Conservation (phyloP, 257 asterid genomes). For the Salvia miltiorrhiza region DNA sequence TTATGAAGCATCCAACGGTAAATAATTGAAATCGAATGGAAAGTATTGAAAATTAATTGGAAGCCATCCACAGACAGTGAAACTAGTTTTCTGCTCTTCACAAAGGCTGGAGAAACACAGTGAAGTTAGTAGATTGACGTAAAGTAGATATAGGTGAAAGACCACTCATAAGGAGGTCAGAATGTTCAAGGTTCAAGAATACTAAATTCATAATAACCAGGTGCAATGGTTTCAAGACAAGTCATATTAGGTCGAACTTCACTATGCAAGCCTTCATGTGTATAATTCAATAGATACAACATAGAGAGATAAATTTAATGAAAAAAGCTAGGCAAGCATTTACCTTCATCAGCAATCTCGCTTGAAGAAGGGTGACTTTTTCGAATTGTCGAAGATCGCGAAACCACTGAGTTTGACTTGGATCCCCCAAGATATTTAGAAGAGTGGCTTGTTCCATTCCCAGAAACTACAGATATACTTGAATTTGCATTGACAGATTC, state of each 20-base stretch:
- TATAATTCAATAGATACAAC: slow-evolving; percentile 6
- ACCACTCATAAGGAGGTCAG: background rate
- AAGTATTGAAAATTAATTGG: slow-evolving; percentile 1
- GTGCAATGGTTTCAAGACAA: slow-evolving; percentile 12
- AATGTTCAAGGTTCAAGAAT: background rate
- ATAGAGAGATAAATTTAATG: background rate
- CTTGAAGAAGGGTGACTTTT: slow-evolving; percentile 66
- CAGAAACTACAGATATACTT: slow-evolving; percentile 45
- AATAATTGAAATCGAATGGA: background rate
- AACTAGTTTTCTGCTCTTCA: slow-evolving; percentile 4
- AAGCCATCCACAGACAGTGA: background rate
- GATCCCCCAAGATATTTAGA: slow-evolving; percentile 66
- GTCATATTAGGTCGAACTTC: slow-evolving; percentile 14
- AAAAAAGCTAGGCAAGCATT: slow-evolving; percentile 21
- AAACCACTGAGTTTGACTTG: slow-evolving; percentile 51
- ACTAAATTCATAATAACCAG: background rate
- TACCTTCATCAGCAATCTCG: slow-evolving; percentile 82
- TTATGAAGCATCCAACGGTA: background rate
- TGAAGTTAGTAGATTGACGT: background rate
- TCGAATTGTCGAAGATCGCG: slow-evolving; percentile 65
- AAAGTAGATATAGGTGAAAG: background rate
- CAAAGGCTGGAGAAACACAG: background rate
- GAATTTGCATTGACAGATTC: slow-evolving; percentile 59
- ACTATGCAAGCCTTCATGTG: background rate
- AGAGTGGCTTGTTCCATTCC: slow-evolving; percentile 64